A percentile compares a stretch with the other conserved stretches of the same genome.
Evolutionary conservation across 495 filamentous ascomycete species (phyloP).

Genomic region (Chaetomidium leptoderma): DNA sequence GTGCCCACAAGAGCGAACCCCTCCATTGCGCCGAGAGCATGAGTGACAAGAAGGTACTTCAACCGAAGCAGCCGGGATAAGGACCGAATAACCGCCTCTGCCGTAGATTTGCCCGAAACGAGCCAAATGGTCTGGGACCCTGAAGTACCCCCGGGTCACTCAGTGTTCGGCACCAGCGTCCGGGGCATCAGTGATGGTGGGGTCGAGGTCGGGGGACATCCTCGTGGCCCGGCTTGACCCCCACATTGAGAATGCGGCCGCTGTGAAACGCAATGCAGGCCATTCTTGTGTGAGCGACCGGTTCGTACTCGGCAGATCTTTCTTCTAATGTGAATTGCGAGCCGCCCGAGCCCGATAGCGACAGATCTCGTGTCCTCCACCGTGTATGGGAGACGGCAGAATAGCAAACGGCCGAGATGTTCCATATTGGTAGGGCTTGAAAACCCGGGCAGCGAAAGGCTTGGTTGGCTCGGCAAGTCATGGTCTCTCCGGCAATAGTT

Average conservation of each 20-base stretch:
- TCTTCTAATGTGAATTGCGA: background rate
- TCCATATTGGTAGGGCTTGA: background rate
- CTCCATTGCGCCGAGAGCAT: slow-evolving; percentile 11
- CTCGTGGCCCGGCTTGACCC: slow-evolving; percentile 1
- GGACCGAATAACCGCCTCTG: slow-evolving; percentile 23
- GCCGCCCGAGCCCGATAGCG: background rate
- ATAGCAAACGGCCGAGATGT: background rate
- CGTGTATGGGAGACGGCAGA: background rate
- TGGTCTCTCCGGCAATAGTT: too few relatives aligned
- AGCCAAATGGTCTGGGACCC: background rate
- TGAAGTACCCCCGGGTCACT: slow-evolving; percentile 19
- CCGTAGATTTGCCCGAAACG: slow-evolving; percentile 1
- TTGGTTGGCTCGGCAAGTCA: background rate
- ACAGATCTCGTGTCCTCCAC: background rate
- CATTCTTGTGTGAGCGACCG: background rate
- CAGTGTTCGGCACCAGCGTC: slow-evolving; percentile 6
- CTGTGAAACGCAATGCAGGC: slow-evolving; percentile 4
- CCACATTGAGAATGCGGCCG: background rate
- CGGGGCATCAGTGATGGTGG: slow-evolving; percentile 5
- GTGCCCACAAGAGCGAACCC: slow-evolving; percentile 5
- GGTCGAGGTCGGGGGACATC: background rate
- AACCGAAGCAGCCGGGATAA: slow-evolving; percentile 8
- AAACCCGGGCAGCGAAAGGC: too few relatives aligned
- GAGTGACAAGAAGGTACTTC: slow-evolving; percentile 20
- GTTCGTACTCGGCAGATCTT: background rate